Evolutionary conservation across 257 asterid species (phyloP).

Genomic region (Solanum chmielewskii): DNA sequence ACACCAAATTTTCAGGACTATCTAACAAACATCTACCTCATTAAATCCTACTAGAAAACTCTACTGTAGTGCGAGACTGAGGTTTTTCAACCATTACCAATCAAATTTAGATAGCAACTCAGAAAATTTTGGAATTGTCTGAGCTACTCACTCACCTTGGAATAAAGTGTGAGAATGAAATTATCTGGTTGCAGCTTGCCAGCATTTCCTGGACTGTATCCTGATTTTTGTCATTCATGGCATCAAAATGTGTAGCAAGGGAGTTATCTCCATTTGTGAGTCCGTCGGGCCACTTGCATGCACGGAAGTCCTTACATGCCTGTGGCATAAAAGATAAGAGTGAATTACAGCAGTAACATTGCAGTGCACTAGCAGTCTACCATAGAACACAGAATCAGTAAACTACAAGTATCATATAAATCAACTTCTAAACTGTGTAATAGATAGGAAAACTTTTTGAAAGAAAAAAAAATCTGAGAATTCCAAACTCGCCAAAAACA

Average conservation of each 20-base stretch:
- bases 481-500: not conserved
- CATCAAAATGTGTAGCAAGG: slow-evolving; percentile 72
- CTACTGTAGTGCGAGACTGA: not conserved
- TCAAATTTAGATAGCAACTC: not conserved
- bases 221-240: slow-evolving; percentile 50
- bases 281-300: slow-evolving; percentile 75
- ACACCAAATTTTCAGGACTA: not conserved
- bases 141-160: slow-evolving; percentile 49
- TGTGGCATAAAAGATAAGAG: slow-evolving; percentile 5
- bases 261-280: slow-evolving; percentile 41
- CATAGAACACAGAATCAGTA: not conserved
- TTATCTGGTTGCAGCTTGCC: slow-evolving; percentile 45
- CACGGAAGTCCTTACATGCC: slow-evolving; percentile 91
- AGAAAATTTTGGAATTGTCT: not conserved
- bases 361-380: not conserved
- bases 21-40: not conserved
- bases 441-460: not conserved
- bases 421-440: not conserved
- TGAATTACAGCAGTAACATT: not conserved
- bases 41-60: not conserved
- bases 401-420: not conserved
- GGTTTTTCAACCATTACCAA: not conserved
- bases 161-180: slow-evolving; percentile 76
- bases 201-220: slow-evolving; percentile 37
- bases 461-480: not conserved